phyloP scores from a whole-genome alignment of 2,329 filamentous ascomycete species.

The Sclerotinia borealis region DNA sequence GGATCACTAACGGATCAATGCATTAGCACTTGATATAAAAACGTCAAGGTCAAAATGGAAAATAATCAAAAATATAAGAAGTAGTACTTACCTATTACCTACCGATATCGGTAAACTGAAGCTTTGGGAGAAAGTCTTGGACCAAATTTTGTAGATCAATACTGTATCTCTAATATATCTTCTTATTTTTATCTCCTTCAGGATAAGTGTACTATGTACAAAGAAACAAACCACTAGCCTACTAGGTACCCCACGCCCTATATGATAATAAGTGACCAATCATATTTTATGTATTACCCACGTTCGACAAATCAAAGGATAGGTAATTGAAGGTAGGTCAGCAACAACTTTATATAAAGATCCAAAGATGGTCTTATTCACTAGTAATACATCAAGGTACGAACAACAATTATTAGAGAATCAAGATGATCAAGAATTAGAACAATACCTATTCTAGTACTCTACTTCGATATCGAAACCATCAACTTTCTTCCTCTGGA shows the following conservation, averaged over 20 bases:
- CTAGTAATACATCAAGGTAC: not conserved
- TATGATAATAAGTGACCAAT: not conserved
- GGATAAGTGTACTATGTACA: not conserved
- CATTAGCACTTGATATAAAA: too few species aligned
- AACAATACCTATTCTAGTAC: not conserved
- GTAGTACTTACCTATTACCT: too few species aligned
- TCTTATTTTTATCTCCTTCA: not conserved
- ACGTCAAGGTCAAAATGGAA: not conserved
- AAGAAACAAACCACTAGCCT: too few species aligned
- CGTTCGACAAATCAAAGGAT: not conserved
- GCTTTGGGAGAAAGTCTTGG: too few species aligned
- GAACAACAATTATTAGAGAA: not conserved
- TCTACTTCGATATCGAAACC: not conserved
- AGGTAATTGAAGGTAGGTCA: conserved; percentile 7
- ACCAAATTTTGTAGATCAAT: too few species aligned
- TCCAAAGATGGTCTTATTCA: not conserved
- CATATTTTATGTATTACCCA: not conserved
- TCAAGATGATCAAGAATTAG: not conserved
- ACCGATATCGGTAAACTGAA: too few species aligned
- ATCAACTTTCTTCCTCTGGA: not conserved
- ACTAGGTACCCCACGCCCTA: not conserved
- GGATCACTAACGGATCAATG: too few species aligned
- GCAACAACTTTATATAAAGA: conserved; percentile 1
- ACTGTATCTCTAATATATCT: too few species aligned
- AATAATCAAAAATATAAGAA: not conserved